Evolutionary conservation across 2,329 filamentous ascomycete species (phyloP).

Genomic region (Monosporascus sp.): DNA sequence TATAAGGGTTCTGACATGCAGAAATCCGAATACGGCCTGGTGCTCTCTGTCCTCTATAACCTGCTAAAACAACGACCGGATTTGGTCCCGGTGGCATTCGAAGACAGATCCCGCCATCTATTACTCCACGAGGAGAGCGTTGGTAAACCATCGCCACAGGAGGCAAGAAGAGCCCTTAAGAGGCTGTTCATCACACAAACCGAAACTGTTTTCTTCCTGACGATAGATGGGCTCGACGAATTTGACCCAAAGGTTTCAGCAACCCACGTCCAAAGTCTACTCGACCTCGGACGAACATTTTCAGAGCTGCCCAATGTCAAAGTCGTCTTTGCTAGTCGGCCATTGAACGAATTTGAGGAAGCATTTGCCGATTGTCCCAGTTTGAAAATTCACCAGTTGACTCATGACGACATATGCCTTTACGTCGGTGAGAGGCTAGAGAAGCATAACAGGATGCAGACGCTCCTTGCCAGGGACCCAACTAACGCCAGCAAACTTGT

Average conservation of each 20-base stretch:
- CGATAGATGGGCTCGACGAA: constrained; percentile 19
- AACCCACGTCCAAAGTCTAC: constrained; percentile 9
- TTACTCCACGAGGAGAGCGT: background rate
- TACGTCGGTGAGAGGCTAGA: constrained; percentile 11
- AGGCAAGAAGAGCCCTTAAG: constrained; percentile 8
- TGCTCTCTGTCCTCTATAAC: constrained; percentile 12
- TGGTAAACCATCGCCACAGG: constrained; percentile 3
- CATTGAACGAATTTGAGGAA: constrained; percentile 11
- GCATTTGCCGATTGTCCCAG: constrained; percentile 5
- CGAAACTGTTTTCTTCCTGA: constrained; percentile 12
- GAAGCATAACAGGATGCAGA: constrained; percentile 9
- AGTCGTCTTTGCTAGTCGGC: constrained; percentile 15
- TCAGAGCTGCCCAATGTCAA: constrained; percentile 10
- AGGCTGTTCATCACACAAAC: constrained; percentile 2
- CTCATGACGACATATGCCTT: constrained; percentile 10
- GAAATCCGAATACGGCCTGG: constrained; percentile 16
- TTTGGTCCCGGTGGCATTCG: constrained; percentile 10
- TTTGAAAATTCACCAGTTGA: constrained; percentile 14
- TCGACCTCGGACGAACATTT: constrained; percentile 8
- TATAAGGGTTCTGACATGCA: constrained; percentile 12
- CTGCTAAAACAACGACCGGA: constrained; percentile 8
- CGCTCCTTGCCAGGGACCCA: constrained; percentile 2
- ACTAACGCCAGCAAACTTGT: constrained; percentile 1
- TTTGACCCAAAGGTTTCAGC: constrained; percentile 15
- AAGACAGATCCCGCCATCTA: constrained; percentile 1